Percentiles rank a stretch among this genome's conserved stretches.
phyloP scores from a whole-genome alignment of 257 asterid species.

The Solanum pimpinellifolium region DNA sequence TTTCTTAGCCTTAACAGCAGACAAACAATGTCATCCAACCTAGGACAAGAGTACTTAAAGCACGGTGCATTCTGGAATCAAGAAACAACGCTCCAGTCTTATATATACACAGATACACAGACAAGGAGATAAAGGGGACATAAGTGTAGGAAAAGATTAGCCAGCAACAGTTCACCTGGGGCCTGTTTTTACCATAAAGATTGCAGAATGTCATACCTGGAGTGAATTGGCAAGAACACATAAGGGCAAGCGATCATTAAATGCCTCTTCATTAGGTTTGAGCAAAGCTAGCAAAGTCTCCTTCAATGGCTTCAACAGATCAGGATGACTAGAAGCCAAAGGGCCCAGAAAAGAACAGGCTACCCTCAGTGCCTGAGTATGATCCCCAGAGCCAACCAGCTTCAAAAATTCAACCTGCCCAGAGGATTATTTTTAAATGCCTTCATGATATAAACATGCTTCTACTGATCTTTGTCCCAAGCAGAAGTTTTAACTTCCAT shows the following conservation, averaged over 20 bases:
- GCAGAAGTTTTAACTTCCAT: slow-evolving; percentile 66
- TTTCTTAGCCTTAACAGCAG: not conserved
- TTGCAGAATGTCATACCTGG: slow-evolving; percentile 44
- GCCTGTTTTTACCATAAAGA: not conserved
- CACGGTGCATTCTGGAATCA: not conserved
- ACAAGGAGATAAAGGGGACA: not conserved
- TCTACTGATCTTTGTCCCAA: not conserved
- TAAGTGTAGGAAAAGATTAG: not conserved
- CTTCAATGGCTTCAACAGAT: slow-evolving; percentile 75
- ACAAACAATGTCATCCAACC: not conserved
- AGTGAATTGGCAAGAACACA: slow-evolving; percentile 87
- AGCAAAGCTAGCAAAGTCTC: slow-evolving; percentile 80
- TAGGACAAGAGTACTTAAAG: not conserved
- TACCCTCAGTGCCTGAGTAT: slow-evolving; percentile 66
- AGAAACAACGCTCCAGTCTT: not conserved
- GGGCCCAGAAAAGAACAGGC: slow-evolving; percentile 93
- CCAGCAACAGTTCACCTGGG: not conserved
- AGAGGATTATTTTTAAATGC: not conserved
- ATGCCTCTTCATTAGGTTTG: slow-evolving; percentile 60
- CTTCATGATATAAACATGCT: not conserved
- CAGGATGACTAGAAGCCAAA: slow-evolving; percentile 67
- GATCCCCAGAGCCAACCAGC: slow-evolving; percentile 62
- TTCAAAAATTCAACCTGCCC: slow-evolving; percentile 85
- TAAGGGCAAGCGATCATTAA: slow-evolving; percentile 40
- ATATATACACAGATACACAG: not conserved